Conservation (phyloP, 2,329 filamentous ascomycete species). For the Huntiella savannae region DNA sequence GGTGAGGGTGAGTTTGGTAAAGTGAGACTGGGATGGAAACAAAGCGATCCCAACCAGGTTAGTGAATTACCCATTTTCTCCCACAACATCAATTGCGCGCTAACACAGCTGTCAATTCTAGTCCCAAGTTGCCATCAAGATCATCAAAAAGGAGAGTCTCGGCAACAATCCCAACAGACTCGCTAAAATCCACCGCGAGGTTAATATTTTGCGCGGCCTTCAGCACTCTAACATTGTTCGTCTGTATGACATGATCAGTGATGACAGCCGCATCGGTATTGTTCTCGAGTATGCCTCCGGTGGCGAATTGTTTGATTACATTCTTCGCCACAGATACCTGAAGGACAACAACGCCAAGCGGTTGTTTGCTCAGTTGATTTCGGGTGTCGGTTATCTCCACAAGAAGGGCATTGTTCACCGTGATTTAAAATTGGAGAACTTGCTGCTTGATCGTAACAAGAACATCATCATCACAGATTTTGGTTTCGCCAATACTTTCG, state of each 20-base stretch:
- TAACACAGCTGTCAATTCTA: not conserved
- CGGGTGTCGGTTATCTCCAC: conserved; percentile 90
- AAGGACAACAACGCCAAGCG: conserved; percentile 83
- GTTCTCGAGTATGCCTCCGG: conserved; percentile 96
- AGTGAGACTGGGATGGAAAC: conserved; percentile 96
- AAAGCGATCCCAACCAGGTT: conserved; percentile 73
- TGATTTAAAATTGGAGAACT: conserved; percentile 88
- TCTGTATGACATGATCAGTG: conserved; percentile 96
- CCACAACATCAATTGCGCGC: not conserved
- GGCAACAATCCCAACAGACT: conserved; percentile 75
- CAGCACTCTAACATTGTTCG: conserved; percentile 94
- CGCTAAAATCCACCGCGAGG: conserved; percentile 94
- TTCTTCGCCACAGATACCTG: conserved; percentile 86
- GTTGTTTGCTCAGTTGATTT: conserved; percentile 87
- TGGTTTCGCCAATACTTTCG: conserved; percentile 95
- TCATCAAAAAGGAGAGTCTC: conserved; percentile 81
- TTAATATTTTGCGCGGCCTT: conserved; percentile 69
- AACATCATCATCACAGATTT: conserved; percentile 99
- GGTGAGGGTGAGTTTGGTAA: conserved; percentile 98
- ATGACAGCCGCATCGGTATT: conserved; percentile 90
- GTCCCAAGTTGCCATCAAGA: conserved; percentile 80
- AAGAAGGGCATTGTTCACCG: conserved; percentile 97
- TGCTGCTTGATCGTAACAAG: conserved; percentile 83
- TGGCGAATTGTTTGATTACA: conserved; percentile 95
- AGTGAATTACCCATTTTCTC: conserved; percentile 11